Evolutionary conservation across 1,284 basidiomycete genomes (phyloP).

Genomic region (Ceraceosorus guamensis): DNA sequence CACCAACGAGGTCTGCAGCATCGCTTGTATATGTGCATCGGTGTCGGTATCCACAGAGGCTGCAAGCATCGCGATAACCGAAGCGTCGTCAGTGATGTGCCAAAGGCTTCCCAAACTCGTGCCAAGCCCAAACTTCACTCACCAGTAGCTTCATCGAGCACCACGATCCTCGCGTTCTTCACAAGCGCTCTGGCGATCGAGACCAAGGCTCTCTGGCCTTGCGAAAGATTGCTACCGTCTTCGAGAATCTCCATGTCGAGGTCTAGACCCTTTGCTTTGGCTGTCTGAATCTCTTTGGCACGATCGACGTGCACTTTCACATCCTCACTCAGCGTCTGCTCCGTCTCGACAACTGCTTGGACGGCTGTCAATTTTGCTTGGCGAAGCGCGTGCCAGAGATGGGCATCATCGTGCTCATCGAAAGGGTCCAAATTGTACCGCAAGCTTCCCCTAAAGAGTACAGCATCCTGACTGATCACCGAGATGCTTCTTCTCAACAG

Average conservation of each 20-base stretch:
- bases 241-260: conserved; percentile 66
- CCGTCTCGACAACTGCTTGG: background rate
- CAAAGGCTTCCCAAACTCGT: too few species aligned
- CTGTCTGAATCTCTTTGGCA: background rate
- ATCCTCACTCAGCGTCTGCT: background rate
- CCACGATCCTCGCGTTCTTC: conserved; percentile 13
- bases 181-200: conserved; percentile 68
- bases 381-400: conserved; percentile 40
- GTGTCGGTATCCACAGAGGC: conserved; percentile 71
- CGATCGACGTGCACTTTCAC: background rate
- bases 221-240: conserved; percentile 69
- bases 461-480: conserved; percentile 82
- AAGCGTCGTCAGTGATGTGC: too few species aligned
- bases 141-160: conserved; percentile 23
- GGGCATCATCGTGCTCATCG: conserved; percentile 54
- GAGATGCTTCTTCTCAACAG: conserved; percentile 54
- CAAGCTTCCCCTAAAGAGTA: conserved; percentile 61
- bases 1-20: background rate
- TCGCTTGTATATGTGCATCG: conserved; percentile 70
- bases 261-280: conserved; percentile 34
- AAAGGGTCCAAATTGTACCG: conserved; percentile 68
- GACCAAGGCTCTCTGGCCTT: conserved; percentile 64
- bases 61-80: conserved; percentile 30
- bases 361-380: conserved; percentile 25
- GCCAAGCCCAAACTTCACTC: too few species aligned